Percentiles rank a stretch among this genome's conserved stretches.
Evolutionary conservation across 768 basidiomycete genomes (phyloP).

Genomic region (Trametes cubensis): DNA sequence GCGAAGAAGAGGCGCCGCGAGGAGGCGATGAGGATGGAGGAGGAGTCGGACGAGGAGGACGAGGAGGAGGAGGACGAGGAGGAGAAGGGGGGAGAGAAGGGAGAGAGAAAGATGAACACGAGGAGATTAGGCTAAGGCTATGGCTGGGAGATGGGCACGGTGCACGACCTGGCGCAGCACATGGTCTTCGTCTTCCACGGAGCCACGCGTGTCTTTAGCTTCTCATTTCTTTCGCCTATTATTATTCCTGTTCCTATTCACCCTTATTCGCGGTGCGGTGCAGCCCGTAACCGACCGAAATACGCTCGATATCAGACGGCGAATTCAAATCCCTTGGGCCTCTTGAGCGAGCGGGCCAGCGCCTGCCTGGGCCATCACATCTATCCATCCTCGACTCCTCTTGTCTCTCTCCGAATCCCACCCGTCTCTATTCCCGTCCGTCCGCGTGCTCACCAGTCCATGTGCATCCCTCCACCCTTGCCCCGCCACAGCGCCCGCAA

Average conservation of each 20-base stretch:
- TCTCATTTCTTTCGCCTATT: slow-evolving; percentile 14
- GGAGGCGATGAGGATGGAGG: no score
- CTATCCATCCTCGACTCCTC: slow-evolving; percentile 2
- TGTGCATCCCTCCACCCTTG: slow-evolving; percentile 8
- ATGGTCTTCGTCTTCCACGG: slow-evolving; percentile 25
- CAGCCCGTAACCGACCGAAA: background rate
- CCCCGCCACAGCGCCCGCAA: background rate
- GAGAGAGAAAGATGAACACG: slow-evolving; percentile 17
- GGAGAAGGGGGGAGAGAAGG: slow-evolving; percentile 19
- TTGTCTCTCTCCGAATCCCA: no score
- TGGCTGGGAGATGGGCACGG: slow-evolving; percentile 3
- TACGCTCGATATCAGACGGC: no score
- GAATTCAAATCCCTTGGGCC: slow-evolving; percentile 3
- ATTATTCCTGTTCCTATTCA: slow-evolving; percentile 13
- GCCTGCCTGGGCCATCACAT: slow-evolving; percentile 20
- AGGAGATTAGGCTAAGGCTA: slow-evolving; percentile 25
- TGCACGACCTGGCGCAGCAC: slow-evolving; percentile 25
- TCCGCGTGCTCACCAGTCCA: slow-evolving; percentile 21
- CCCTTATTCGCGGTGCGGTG: slow-evolving; percentile 21
- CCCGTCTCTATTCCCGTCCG: slow-evolving; percentile 15
- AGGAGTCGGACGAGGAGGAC: no score
- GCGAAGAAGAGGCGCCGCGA: no score
- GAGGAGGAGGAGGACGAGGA: slow-evolving; percentile 11
- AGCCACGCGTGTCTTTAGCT: slow-evolving; percentile 25
- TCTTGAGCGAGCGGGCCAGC: no score